phyloP scores from a whole-genome alignment of 75 land plant genomes.

The Selaginella moellendorffii region DNA sequence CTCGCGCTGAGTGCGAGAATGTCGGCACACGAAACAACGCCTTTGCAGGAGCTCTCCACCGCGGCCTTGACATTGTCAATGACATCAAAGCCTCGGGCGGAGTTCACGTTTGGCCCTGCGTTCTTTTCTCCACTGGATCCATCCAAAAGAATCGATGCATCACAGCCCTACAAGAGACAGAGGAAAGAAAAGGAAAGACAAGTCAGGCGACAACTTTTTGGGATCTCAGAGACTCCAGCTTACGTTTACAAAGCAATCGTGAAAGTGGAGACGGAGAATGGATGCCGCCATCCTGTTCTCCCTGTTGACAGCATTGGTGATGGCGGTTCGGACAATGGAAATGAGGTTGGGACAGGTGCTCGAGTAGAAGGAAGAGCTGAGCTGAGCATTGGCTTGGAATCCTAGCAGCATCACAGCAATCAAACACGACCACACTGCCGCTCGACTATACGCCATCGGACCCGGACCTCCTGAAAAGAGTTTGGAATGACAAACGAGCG shows the following conservation, averaged over 20 bases:
- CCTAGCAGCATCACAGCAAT: too few relatives aligned
- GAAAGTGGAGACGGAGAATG: constrained; percentile 33
- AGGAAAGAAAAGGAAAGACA: constrained; percentile 14
- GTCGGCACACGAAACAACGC: constrained; percentile 60
- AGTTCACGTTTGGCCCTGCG: constrained; percentile 39
- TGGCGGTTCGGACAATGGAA: constrained; percentile 2
- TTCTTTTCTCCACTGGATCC: constrained; percentile 39
- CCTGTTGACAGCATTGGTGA: constrained; percentile 14
- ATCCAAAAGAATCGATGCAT: constrained; percentile 60
- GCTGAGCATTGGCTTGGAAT: constrained; percentile 12
- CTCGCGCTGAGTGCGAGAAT: constrained; percentile 46
- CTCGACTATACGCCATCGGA: too few relatives aligned
- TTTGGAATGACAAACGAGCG: too few relatives aligned
- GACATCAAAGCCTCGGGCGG: constrained; percentile 48
- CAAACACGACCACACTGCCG: too few relatives aligned
- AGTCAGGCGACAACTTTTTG: not conserved
- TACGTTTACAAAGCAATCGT: constrained; percentile 37
- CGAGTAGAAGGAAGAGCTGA: constrained; percentile 15
- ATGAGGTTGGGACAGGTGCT: constrained; percentile 20
- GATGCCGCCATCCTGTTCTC: constrained; percentile 28
- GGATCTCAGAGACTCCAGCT: not conserved
- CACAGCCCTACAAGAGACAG: constrained; percentile 59
- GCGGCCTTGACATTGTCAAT: constrained; percentile 43
- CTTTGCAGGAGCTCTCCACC: constrained; percentile 37
- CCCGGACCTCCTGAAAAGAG: too few relatives aligned